Percentiles rank a stretch among this genome's conserved stretches.
Conservation (phyloP, 306 rosid species). For the Castanopsis chinensis region DNA sequence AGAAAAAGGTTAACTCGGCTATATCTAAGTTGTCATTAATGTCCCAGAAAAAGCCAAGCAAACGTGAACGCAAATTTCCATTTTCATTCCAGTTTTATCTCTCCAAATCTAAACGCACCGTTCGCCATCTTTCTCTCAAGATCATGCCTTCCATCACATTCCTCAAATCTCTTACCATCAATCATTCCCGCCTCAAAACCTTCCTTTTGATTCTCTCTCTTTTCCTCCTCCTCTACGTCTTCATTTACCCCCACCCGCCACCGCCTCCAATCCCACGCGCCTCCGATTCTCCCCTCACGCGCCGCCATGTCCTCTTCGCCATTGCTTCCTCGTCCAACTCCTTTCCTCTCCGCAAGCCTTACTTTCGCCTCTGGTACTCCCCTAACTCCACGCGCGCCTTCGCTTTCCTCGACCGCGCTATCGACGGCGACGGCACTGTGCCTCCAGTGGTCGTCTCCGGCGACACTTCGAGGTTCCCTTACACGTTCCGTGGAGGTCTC, state of each 20-base stretch:
- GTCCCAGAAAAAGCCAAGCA: constrained; percentile 33
- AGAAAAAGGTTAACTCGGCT: not conserved
- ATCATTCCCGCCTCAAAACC: constrained; percentile 31
- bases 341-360: constrained; percentile 62
- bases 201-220: constrained; percentile 50
- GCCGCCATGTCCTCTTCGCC: constrained; percentile 69
- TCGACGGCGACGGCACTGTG: not conserved
- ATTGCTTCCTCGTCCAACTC: constrained; percentile 68
- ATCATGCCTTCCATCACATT: not conserved
- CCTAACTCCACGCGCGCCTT: constrained; percentile 57
- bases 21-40: not conserved
- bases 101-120: not conserved
- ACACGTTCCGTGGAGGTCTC: constrained; percentile 59
- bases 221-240: constrained; percentile 38
- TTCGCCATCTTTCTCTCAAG: not conserved
- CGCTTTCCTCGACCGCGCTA: constrained; percentile 58
- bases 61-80: not conserved
- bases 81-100: not conserved
- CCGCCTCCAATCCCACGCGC: not conserved
- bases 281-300: constrained; percentile 38
- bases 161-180: constrained; percentile 8
- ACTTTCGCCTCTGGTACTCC: constrained; percentile 58
- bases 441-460: constrained; percentile 58
- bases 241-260: not conserved
- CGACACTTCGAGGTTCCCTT: constrained; percentile 63